Evolutionary conservation across 176 grass and related monocot genomes (phyloP).

Genomic region (Metroxylon sagu): DNA sequence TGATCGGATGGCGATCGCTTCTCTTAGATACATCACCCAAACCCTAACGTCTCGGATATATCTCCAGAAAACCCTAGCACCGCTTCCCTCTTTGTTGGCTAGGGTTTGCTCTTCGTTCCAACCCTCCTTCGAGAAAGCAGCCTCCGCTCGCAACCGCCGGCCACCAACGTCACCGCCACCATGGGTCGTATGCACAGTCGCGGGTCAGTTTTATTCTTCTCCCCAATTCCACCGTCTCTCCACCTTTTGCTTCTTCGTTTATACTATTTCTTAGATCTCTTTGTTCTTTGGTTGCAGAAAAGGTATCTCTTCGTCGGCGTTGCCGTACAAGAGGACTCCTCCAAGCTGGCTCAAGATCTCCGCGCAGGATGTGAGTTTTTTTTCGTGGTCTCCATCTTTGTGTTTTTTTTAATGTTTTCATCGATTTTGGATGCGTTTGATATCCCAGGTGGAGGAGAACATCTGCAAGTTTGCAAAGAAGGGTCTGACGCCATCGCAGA

Average conservation of each 20-base stretch:
- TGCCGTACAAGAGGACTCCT: slow-evolving; percentile 84
- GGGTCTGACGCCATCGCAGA: too few species aligned
- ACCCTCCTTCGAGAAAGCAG: background rate
- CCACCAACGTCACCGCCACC: slow-evolving; percentile 17
- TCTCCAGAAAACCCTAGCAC: too few species aligned
- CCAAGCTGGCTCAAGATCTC: slow-evolving; percentile 68
- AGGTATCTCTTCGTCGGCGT: slow-evolving; percentile 86
- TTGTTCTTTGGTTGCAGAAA: slow-evolving; percentile 26
- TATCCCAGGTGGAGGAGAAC: too few species aligned
- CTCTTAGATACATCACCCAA: too few species aligned
- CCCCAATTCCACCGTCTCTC: too few species aligned
- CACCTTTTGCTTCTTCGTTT: background rate
- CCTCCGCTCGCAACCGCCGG: background rate
- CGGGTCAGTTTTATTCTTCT: slow-evolving; percentile 25
- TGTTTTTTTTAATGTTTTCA: background rate
- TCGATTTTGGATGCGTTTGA: background rate
- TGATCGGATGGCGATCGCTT: too few species aligned
- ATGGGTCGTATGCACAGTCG: slow-evolving; percentile 96
- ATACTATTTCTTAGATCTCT: too few species aligned
- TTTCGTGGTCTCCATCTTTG: slow-evolving; percentile 8
- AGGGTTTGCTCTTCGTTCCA: background rate
- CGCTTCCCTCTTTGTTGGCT: too few species aligned
- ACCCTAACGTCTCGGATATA: too few species aligned
- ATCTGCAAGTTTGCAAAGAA: too few species aligned
- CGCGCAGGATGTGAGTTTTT: slow-evolving; percentile 30